Base-by-base conservation (phyloP, 768 basidiomycete species). In the Auricularia sp. region DNA sequence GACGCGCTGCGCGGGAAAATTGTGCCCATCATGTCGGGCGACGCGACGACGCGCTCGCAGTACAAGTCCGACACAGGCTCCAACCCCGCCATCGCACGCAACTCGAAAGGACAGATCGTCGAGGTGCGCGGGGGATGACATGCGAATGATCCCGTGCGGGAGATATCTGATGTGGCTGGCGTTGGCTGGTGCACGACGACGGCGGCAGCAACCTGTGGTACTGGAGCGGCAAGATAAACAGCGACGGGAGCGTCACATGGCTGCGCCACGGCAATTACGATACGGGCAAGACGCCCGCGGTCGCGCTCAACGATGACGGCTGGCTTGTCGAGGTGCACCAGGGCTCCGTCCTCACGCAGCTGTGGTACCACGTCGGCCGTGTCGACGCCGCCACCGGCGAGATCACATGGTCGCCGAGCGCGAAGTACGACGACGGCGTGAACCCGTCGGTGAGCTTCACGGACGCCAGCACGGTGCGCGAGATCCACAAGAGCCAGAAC, bases 31-130 rank as follows among this genome's bases (percentile, higher is more conserved):
- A 6, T 59, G 29, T 59, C 56, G 23, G 56, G 56, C 34, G 56
- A 59, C 34, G 18, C 29, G 29, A 35, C 56, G 29, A 33, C 56
- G 18, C 56, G 56, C 21, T 12, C 16, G 14, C 56, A 29, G 56
- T 59, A 59, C 56, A 59, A 59, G 56, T 10, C 16, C 56, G 56
- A 59, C 56, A 59, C 56, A 4, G 56, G 56, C 56, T 59, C 56
- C 7, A 59, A 35, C 56, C 56, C 56, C 8, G 14, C 56, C 23
- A 35, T 59, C 56, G 56, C 56, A 7, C 56, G 56, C 56, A 59
- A 1, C 56, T 6, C 23, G 29, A 21, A 29, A 10, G 56, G 56
- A 6, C 21, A 29, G 34, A 18, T 59, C 3, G 56, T 59, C 29
- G 56, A 59, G 34, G 47, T 51, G 21, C 47, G 47, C 39, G 8